These are phyloP conservation scores for Agaricus subrufescens DNA, from an alignment of 768 basidiomycete species.

Conservation along the genomic window DNA sequence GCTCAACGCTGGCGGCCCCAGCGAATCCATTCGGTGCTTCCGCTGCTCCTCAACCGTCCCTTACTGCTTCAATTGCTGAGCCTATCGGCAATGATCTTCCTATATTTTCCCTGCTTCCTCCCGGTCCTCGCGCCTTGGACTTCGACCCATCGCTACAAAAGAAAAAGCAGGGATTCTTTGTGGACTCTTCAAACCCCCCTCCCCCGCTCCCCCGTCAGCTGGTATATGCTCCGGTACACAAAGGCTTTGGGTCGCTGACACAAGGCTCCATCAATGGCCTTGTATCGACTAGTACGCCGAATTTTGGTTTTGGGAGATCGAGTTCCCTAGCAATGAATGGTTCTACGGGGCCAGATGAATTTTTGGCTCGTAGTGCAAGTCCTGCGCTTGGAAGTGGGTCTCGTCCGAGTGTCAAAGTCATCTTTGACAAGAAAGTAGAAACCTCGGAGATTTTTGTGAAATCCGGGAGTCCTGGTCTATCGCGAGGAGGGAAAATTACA, in stretches of 20 bases:
- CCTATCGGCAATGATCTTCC: constrained; percentile 71
- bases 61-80: constrained; percentile 87
- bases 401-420: constrained; percentile 84
- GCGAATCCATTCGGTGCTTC: constrained; percentile 35
- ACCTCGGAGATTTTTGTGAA: constrained; percentile 63
- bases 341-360: constrained; percentile 49
- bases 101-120: constrained; percentile 71
- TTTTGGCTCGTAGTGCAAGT: constrained; percentile 54
- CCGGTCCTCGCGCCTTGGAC: constrained; percentile 58
- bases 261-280: constrained; percentile 29
- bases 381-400: constrained; percentile 65
- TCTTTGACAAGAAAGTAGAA: constrained; percentile 81
- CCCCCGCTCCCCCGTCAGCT: constrained; percentile 61
- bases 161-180: constrained; percentile 74
- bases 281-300: constrained; percentile 32
- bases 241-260: constrained; percentile 60
- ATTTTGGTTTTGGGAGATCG: constrained; percentile 51
- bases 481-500: constrained; percentile 49
- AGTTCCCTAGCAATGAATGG: constrained; percentile 49
- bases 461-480: constrained; percentile 39
- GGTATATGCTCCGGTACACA: constrained; percentile 65
- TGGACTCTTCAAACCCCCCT: constrained; percentile 72
- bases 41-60: constrained; percentile 40
- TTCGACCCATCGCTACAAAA: constrained; percentile 58
- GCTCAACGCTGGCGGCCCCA: constrained; percentile 26